Percentiles rank a stretch among this genome's conserved stretches.
phyloP scores from a whole-genome alignment of 805 yeast genomes.

The Cyberlindnera xishuangbannaensis region DNA sequence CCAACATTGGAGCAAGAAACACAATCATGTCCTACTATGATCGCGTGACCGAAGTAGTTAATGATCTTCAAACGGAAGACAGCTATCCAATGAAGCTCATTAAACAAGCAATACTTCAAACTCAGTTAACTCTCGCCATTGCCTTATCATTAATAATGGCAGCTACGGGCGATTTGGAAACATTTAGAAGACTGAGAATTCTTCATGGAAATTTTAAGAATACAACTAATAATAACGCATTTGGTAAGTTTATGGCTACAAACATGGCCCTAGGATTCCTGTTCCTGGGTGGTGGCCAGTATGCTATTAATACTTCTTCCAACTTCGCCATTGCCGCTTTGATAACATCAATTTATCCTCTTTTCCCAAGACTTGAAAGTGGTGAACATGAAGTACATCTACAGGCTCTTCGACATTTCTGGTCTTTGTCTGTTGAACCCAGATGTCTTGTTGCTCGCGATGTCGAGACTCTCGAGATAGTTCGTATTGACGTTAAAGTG shows the following conservation, averaged over 20 bases:
- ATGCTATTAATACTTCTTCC: conserved; percentile 57
- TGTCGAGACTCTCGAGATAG: conserved; percentile 52
- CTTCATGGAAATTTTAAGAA: conserved; percentile 44
- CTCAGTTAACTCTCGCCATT: conserved; percentile 55
- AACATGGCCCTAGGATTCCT: conserved; percentile 83
- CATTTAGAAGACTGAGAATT: conserved; percentile 64
- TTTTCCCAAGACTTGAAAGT: conserved; percentile 44
- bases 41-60: conserved; percentile 10
- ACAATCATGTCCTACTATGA: conserved; percentile 43
- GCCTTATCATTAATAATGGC: conserved; percentile 76
- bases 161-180: conserved; percentile 83
- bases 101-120: conserved; percentile 43
- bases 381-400: conserved; percentile 54
- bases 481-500: conserved; percentile 37
- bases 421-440: conserved; percentile 80
- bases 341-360: conserved; percentile 72
- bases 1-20: conserved; percentile 45
- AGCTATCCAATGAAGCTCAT: conserved; percentile 55
- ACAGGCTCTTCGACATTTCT: conserved; percentile 83
- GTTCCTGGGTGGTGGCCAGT: conserved; percentile 91
- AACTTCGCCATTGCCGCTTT: conserved; percentile 64
- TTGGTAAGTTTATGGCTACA: conserved; percentile 70
- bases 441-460: conserved; percentile 78
- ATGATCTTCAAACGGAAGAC: conserved; percentile 22
- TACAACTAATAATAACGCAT: conserved; percentile 29